Conservation (phyloP, 257 asterid species). For the Solanum dulcamara region DNA sequence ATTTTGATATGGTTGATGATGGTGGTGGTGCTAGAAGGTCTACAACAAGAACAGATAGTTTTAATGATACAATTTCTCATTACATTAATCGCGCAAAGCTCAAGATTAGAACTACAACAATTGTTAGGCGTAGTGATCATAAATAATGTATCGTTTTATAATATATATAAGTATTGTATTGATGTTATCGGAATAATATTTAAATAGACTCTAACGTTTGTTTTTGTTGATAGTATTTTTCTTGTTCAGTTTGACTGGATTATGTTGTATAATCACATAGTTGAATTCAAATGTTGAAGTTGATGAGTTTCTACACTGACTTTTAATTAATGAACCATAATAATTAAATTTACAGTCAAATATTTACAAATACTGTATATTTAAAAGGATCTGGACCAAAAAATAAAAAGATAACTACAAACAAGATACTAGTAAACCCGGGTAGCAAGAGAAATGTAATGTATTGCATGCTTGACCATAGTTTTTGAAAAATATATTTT, state of each 20-base stretch:
- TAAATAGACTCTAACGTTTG: background rate
- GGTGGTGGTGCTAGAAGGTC: background rate
- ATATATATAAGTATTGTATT: background rate
- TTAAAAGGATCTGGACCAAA: too few species aligned
- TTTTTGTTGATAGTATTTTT: background rate
- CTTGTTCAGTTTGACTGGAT: background rate
- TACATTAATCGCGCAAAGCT: slow-evolving; percentile 30
- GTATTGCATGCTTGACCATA: too few species aligned
- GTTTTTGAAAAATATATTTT: too few species aligned
- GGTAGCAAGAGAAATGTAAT: too few species aligned
- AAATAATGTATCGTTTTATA: background rate
- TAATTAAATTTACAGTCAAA: too few species aligned
- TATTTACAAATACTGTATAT: too few species aligned
- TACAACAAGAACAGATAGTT: slow-evolving; percentile 33
- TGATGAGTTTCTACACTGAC: too few species aligned
- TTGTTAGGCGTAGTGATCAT: slow-evolving; percentile 3
- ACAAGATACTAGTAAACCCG: too few species aligned
- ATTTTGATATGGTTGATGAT: background rate
- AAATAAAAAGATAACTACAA: too few species aligned
- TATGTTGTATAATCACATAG: background rate
- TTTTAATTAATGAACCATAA: too few species aligned
- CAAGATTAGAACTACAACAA: slow-evolving; percentile 27
- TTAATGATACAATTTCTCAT: slow-evolving; percentile 25
- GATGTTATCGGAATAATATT: background rate
- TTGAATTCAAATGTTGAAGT: background rate